These are phyloP conservation scores for Antitrichia curtipendula DNA, from an alignment of 225 moss, liverwort and hornwort genomes.

Conservation along the genomic window DNA sequence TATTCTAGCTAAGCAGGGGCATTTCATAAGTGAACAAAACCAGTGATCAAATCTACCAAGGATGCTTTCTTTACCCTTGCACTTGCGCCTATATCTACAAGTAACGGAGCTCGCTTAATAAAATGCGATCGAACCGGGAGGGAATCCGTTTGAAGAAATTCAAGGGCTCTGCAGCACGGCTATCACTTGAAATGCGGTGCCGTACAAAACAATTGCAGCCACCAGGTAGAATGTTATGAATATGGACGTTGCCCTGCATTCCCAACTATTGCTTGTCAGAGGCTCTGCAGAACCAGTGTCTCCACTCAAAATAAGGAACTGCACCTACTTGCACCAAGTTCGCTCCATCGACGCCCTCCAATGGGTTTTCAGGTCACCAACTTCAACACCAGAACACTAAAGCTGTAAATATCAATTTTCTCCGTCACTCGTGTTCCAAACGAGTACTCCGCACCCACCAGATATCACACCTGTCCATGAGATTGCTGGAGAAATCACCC, in stretches of 20 bases:
- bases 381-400: no score
- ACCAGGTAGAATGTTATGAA: not conserved
- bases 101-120: not conserved
- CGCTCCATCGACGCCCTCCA: no score
- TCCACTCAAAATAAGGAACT: no score
- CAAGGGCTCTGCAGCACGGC: not conserved
- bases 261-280: no score
- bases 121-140: slow-evolving; percentile 31
- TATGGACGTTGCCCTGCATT: not conserved
- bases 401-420: no score
- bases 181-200: not conserved
- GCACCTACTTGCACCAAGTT: no score
- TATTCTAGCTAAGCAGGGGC: not conserved
- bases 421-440: no score
- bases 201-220: not conserved
- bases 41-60: not conserved
- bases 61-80: not conserved
- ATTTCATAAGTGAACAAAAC: not conserved
- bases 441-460: no score
- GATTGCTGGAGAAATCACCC: no score
- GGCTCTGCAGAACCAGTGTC: no score
- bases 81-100: not conserved
- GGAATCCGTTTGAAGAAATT: slow-evolving; percentile 12
- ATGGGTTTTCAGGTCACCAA: no score
- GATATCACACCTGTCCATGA: no score